These are phyloP conservation scores for Cajanus cajan DNA, from an alignment of 306 rosid species.

Conservation along the genomic window DNA sequence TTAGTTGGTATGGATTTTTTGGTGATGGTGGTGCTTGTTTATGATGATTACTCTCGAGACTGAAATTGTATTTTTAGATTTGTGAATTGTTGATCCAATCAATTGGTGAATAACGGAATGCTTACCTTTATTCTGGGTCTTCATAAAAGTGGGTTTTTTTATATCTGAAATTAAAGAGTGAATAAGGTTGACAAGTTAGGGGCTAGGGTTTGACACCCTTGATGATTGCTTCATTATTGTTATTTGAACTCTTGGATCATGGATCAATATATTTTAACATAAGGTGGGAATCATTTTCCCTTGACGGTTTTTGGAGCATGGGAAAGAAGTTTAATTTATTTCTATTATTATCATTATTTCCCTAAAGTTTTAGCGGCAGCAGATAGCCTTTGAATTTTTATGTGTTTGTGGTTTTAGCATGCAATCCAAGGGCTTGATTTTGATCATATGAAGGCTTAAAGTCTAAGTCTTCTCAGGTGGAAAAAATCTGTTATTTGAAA, in stretches of 20 bases:
- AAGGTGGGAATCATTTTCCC: conserved; percentile 9
- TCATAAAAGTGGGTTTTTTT: neutral
- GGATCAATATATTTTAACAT: neutral
- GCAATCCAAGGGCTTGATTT: neutral
- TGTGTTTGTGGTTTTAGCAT: neutral
- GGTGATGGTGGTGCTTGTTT: conserved; percentile 11
- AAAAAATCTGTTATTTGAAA: neutral
- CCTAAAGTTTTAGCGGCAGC: neutral
- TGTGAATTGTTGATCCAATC: conserved; percentile 12
- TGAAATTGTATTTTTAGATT: neutral
- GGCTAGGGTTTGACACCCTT: neutral
- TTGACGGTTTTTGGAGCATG: neutral
- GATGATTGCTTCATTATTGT: conserved; percentile 27
- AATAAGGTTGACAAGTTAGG: neutral
- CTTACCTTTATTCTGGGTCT: conserved; percentile 1
- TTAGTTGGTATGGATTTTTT: neutral
- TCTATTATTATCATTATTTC: neutral
- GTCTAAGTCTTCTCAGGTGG: neutral
- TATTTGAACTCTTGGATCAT: neutral
- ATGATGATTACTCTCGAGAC: conserved; percentile 19
- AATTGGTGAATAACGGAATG: neutral
- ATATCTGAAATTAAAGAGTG: neutral
- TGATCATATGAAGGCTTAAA: neutral
- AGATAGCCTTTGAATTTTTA: neutral
- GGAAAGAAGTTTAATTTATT: neutral